These are phyloP conservation scores for Candida railenensis DNA, from an alignment of 805 yeast genomes.

Conservation along the genomic window DNA sequence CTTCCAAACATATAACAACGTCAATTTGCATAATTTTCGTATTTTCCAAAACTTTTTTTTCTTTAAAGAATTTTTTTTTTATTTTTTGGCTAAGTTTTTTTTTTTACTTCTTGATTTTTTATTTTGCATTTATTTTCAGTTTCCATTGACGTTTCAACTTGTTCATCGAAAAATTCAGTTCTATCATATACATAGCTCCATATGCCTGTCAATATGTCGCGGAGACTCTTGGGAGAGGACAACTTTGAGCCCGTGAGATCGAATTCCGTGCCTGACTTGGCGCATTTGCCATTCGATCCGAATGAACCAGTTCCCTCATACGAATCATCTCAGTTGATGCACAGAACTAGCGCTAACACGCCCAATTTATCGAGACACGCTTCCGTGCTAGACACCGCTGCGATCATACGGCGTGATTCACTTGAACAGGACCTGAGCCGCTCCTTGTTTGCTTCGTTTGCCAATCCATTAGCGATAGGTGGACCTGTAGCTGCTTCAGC, in stretches of 20 bases:
- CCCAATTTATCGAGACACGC: background rate
- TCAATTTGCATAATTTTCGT: background rate
- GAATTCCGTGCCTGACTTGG: constrained; percentile 4
- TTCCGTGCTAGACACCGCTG: background rate
- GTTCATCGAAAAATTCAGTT: background rate
- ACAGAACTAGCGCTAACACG: constrained; percentile 13
- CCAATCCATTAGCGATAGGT: background rate
- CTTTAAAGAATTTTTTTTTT: background rate
- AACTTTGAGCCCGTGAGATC: constrained; percentile 2
- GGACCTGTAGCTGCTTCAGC: background rate
- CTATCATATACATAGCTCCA: background rate
- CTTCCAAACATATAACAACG: background rate
- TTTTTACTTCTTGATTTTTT: too few species aligned
- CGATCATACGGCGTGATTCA: background rate
- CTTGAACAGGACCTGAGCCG: background rate
- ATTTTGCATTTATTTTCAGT: background rate
- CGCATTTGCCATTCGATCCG: constrained; percentile 19
- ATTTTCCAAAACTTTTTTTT: background rate
- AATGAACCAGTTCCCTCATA: constrained; percentile 41
- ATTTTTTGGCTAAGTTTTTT: background rate
- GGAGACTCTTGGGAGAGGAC: background rate
- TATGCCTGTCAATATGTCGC: background rate
- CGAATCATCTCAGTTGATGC: constrained; percentile 37
- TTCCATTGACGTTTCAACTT: background rate
- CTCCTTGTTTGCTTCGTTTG: constrained; percentile 6